Evolutionary conservation across 306 rosid species (phyloP).

Genomic region (Casuarina cunninghamiana): DNA sequence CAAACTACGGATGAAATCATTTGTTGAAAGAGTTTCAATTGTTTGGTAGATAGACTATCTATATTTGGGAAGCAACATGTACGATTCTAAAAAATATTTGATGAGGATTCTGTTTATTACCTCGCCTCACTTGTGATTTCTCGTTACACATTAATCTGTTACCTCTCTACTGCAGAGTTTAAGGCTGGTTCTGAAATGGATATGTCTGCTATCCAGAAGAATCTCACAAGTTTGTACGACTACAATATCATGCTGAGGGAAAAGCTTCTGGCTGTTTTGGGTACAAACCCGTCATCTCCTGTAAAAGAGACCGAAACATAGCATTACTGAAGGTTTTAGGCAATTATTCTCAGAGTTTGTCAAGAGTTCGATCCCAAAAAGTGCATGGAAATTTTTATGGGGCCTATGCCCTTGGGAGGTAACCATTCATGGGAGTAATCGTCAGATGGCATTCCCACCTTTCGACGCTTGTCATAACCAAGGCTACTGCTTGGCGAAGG

Average conservation of each 20-base stretch:
- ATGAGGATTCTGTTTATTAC: background rate
- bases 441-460: slow-evolving; percentile 19
- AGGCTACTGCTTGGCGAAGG: slow-evolving; percentile 16
- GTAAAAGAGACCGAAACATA: slow-evolving; percentile 28
- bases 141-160: slow-evolving; percentile 9
- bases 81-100: background rate
- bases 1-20: background rate
- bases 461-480: slow-evolving; percentile 21
- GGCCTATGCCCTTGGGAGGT: slow-evolving; percentile 23
- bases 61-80: background rate
- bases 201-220: slow-evolving; percentile 69
- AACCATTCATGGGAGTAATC: slow-evolving; percentile 16
- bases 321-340: background rate
- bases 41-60: background rate
- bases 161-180: slow-evolving; percentile 50
- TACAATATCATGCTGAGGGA: slow-evolving; percentile 85
- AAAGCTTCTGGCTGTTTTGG: slow-evolving; percentile 54
- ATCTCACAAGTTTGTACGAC: slow-evolving; percentile 63
- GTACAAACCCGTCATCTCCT: slow-evolving; percentile 41
- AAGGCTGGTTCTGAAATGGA: slow-evolving; percentile 60
- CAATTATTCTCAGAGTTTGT: slow-evolving; percentile 15
- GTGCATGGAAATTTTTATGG: slow-evolving; percentile 12
- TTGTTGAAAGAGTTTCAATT: background rate
- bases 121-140: background rate
- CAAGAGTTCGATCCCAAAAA: slow-evolving; percentile 19